phyloP scores from a whole-genome alignment of 441 rosid species.

The Erodium chrysanthum region DNA sequence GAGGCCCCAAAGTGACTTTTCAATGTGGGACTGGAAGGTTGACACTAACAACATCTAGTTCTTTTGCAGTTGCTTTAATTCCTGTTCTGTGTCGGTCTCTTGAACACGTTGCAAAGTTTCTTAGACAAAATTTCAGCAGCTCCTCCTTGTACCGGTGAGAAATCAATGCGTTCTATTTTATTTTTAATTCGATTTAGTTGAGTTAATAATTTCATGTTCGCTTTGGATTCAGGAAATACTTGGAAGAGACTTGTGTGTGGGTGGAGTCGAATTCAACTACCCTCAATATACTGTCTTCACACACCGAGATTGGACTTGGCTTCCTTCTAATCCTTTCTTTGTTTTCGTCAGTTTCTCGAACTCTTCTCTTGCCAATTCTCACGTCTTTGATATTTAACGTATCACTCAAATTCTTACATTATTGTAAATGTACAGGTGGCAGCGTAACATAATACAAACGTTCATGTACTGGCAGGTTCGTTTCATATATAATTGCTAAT shows the following conservation, averaged over 20 bases:
- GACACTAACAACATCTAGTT: constrained; percentile 12
- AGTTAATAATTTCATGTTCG: constrained; percentile 7
- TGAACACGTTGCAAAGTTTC: constrained; percentile 72
- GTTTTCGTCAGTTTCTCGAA: constrained; percentile 50
- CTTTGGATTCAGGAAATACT: constrained; percentile 51
- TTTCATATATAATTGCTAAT: background rate
- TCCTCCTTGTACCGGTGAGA: constrained; percentile 76
- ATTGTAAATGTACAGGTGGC: constrained; percentile 54
- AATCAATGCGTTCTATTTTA: background rate
- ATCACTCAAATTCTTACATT: constrained; percentile 1
- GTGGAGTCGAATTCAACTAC: constrained; percentile 83
- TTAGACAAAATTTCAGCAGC: constrained; percentile 65
- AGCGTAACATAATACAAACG: constrained; percentile 85
- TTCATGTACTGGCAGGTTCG: constrained; percentile 98
- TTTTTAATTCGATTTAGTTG: background rate
- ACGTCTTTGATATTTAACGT: background rate
- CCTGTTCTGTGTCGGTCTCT: constrained; percentile 74
- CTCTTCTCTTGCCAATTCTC: background rate
- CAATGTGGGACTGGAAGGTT: too few relatives aligned
- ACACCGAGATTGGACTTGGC: constrained; percentile 88
- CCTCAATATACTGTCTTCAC: constrained; percentile 76
- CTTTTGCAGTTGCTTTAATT: constrained; percentile 71
- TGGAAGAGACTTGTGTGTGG: constrained; percentile 94
- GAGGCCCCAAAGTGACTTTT: too few relatives aligned
- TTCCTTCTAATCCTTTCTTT: constrained; percentile 64